These are phyloP conservation scores for Phytophthora sansomeana DNA, from an alignment of 352 stramenopile genomes.

Conservation along the genomic window DNA sequence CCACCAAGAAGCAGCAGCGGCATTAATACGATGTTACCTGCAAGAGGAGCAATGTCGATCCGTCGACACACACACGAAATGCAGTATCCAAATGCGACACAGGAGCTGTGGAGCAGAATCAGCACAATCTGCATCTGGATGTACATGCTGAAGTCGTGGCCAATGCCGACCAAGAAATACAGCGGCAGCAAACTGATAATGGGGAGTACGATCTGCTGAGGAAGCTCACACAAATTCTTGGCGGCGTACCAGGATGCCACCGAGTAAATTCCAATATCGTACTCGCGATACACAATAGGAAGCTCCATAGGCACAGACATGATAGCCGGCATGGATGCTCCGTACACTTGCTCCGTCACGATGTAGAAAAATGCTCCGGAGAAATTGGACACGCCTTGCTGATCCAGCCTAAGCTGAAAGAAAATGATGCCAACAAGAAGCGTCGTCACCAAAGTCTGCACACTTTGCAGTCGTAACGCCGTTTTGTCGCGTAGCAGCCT, in stretches of 20 bases:
- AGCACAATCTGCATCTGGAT: conserved; percentile 53
- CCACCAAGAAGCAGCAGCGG: conserved; percentile 60
- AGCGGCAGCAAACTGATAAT: conserved; percentile 51
- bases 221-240: conserved; percentile 68
- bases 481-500: conserved; percentile 56
- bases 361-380: conserved; percentile 68
- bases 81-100: conserved; percentile 55
- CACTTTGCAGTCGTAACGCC: conserved; percentile 38
- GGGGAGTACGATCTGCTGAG: conserved; percentile 54
- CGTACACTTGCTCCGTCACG: conserved; percentile 58
- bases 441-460: conserved; percentile 51
- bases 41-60: conserved; percentile 50
- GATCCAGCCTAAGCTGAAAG: conserved; percentile 52
- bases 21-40: conserved; percentile 47
- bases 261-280: conserved; percentile 53
- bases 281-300: conserved; percentile 60
- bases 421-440: conserved; percentile 60
- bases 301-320: conserved; percentile 57
- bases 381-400: conserved; percentile 59
- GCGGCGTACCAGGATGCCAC: conserved; percentile 54
- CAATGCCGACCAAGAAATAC: conserved; percentile 61
- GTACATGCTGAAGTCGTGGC: conserved; percentile 46
- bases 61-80: conserved; percentile 51
- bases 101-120: conserved; percentile 48
- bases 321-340: conserved; percentile 48